These are phyloP conservation scores for Pistacia atlantica DNA, from an alignment of 345 rosid species.

Conservation along the genomic window DNA sequence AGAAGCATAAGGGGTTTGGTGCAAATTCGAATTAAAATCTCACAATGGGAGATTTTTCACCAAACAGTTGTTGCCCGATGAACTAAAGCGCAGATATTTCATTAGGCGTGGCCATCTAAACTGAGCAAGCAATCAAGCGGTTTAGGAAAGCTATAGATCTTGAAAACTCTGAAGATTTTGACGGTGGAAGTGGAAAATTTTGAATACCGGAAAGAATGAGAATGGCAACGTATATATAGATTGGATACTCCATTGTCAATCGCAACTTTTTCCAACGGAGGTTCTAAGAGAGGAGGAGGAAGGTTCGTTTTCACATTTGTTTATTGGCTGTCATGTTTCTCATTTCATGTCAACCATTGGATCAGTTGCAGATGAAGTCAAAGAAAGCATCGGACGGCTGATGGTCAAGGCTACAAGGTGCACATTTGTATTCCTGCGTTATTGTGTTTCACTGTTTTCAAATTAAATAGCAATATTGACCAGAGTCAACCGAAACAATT, in stretches of 20 bases:
- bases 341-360: conserved; percentile 4
- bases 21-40: background rate
- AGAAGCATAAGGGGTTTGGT: too few relatives aligned
- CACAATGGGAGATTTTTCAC: conserved; percentile 44
- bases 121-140: conserved; percentile 20
- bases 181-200: conserved; percentile 1
- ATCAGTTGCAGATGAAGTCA: conserved; percentile 1
- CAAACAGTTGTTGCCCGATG: conserved; percentile 59
- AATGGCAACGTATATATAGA: conserved; percentile 10
- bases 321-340: background rate
- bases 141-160: background rate
- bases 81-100: conserved; percentile 47
- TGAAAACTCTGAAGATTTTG: background rate
- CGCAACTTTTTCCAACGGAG: conserved; percentile 31
- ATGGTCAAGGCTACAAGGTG: background rate
- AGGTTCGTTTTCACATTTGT: conserved; percentile 3
- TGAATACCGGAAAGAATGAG: conserved; percentile 2
- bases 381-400: background rate
- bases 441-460: background rate
- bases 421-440: background rate
- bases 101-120: conserved; percentile 37
- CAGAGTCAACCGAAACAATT: too few relatives aligned
- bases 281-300: conserved; percentile 21
- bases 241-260: background rate
- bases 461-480: too few relatives aligned